Base-by-base conservation (phyloP, 1,284 basidiomycete genomes). In the Leccinum fallax region DNA sequence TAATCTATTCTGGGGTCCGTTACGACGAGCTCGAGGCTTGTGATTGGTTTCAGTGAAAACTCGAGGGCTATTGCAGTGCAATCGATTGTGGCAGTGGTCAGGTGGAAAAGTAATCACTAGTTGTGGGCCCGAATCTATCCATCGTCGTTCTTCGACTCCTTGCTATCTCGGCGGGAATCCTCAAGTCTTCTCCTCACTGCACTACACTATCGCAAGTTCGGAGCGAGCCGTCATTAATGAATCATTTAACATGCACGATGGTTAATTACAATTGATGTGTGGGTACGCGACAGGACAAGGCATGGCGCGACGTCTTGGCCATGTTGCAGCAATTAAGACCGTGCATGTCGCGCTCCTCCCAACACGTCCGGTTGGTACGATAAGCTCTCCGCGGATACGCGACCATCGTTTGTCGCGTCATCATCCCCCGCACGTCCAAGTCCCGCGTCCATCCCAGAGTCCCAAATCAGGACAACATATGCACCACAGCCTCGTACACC, bases 401-500 rank as follows among this genome's bases (percentile, higher is more conserved):
- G 15, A n/a, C 34, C 30, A 32, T 32, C 24, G n/a, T 46, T 4
- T 16, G n/a, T 19, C 54, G 19, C 8, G 28, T 32, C 36, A 16
- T 16, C 3, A 11, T 61, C 32, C 58, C 21, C 9, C 30, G 30
- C 26, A 28, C 26, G 30, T 32, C 36, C 60, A 36, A 15, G 28
- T 40, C 60, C 28, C 28, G 24, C 59, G 21, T 16, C 5, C 10
- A 30, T 10, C 59, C 24, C 4, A 6, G 13, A 19, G 49, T 36
- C 4, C 36, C 30, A 34, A 13, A 59, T 68, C 55, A 69, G 4
- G 62, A 58, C 63, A 71, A 24, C 34, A 62, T 55, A 49, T 64
- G 61, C 1, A 69, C 69, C 15, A 71, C 67, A 5, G 54, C 69
- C 64, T 86, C 85, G 60, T 84, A 86, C 1, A 82, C 80, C 11